Base-by-base conservation (phyloP, 202 grass and related monocot genomes). In the Schoenoplectus tabernaemontani region DNA sequence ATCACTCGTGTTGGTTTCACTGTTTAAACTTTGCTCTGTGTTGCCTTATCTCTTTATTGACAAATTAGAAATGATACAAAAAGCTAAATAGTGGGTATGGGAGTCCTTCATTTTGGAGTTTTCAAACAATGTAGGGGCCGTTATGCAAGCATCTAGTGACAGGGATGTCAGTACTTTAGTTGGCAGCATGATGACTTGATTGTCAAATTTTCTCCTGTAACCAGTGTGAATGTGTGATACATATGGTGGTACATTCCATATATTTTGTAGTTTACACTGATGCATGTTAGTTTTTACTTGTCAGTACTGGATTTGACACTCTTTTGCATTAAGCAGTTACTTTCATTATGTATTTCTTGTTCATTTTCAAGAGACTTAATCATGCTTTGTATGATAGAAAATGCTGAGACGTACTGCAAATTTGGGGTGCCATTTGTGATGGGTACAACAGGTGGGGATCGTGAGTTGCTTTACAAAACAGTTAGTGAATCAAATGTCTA, bases 381-480 rank as follows among this genome's bases (percentile, higher is more conserved):
- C 17, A n/a, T 66, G 8, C 76, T 82, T 54, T 42, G 22, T 84
- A 42, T 72, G 85, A 69, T 72, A 93, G 91, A 15, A 79, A 98
- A 98, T 75, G 88, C 88, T 85, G 88, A 91, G 32, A 86, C 92
- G 77, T 98, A 98, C 69, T 92, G 96, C 89, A 89, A 95, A 60
- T 61, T 91, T 70, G 85, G 88, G 70, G 82, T 98, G 81, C 88
- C 89, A 57, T 98, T 95, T 92, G 89, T 98, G 48, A 92, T 98
- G 91, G 96, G 91, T 56, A 98, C 96, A 83, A 95, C 91, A 65
- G 95, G 89, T 33, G 91, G 91, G 67, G 43, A 94, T 50, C 77
- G 36, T 51, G 10, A 89, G 30, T 74, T 87, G 64, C 83, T 94
- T 26, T 86, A 90, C 58, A 94, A 92, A 87, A 82, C 91, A 48